Evolutionary conservation across 164 flowering plant species (phyloP).

Genomic region (Dillenia turbinata): DNA sequence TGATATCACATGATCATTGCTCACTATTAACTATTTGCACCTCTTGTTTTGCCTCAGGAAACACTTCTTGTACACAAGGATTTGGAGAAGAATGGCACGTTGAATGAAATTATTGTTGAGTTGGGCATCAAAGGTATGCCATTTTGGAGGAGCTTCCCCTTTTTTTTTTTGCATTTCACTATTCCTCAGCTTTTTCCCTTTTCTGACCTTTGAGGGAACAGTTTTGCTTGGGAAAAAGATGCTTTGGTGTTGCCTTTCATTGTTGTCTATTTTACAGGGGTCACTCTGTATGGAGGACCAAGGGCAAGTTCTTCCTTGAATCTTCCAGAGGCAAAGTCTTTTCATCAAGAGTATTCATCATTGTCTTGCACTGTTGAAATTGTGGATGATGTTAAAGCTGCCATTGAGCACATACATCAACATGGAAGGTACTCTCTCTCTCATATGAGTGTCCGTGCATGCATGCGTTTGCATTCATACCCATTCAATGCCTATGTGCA

Average conservation of each 20-base stretch:
- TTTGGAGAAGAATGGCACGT: slow-evolving; percentile 42
- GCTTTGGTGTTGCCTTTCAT: too few species aligned
- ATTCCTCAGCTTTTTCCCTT: neutral
- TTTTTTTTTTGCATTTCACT: neutral
- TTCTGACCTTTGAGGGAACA: too few species aligned
- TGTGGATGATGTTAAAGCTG: slow-evolving; percentile 83
- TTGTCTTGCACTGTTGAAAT: slow-evolving; percentile 86
- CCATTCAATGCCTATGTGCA: too few species aligned
- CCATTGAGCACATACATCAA: slow-evolving; percentile 84
- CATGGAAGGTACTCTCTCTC: slow-evolving; percentile 75
- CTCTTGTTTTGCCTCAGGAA: slow-evolving; percentile 48
- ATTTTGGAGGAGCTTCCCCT: neutral
- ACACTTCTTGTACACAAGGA: slow-evolving; percentile 94
- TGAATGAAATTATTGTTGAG: slow-evolving; percentile 50
- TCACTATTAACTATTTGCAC: neutral
- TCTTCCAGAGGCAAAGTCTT: slow-evolving; percentile 51
- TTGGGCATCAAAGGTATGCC: slow-evolving; percentile 63
- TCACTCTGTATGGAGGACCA: slow-evolving; percentile 80
- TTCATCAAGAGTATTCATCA: slow-evolving; percentile 89
- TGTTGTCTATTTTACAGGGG: slow-evolving; percentile 46
- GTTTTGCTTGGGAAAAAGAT: too few species aligned
- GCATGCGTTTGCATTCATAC: too few species aligned
- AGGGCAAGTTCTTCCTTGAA: slow-evolving; percentile 54
- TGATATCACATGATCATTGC: neutral
- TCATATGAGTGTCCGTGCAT: too few species aligned